phyloP scores from a whole-genome alignment of 305 asterid species.

The Vinca major region DNA sequence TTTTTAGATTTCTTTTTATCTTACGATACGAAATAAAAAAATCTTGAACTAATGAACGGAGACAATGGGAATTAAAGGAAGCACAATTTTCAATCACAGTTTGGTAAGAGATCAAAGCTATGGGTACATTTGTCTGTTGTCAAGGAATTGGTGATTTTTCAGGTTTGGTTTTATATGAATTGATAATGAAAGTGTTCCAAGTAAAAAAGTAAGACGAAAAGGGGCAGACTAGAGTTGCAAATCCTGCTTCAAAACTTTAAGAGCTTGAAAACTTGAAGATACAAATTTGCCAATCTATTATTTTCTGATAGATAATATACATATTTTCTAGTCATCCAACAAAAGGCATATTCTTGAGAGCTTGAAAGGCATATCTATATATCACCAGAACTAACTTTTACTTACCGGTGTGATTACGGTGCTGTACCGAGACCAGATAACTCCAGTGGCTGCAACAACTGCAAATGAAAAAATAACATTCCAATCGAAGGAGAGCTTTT shows the following conservation, averaged over 20 bases:
- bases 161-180: background rate
- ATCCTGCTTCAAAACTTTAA: background rate
- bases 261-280: background rate
- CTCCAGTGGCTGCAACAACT: conserved; percentile 82
- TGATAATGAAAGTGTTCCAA: too few species aligned
- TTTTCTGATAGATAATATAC: background rate
- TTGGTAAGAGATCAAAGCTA: background rate
- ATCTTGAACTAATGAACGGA: background rate
- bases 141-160: background rate
- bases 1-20: background rate
- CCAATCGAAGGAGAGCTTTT: background rate
- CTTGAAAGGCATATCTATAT: background rate
- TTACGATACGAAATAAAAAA: background rate
- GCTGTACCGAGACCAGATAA: conserved; percentile 90
- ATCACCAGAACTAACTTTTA: background rate
- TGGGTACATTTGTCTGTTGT: background rate
- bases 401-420: conserved; percentile 83
- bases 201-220: background rate
- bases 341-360: background rate
- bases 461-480: conserved; percentile 17
- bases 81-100: background rate
- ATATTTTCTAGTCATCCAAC: background rate
- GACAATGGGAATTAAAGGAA: background rate
- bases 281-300: background rate
- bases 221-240: background rate